phyloP scores from a whole-genome alignment of 371 early-diverging fungal genomes.

The Rhizopus microsporus region DNA sequence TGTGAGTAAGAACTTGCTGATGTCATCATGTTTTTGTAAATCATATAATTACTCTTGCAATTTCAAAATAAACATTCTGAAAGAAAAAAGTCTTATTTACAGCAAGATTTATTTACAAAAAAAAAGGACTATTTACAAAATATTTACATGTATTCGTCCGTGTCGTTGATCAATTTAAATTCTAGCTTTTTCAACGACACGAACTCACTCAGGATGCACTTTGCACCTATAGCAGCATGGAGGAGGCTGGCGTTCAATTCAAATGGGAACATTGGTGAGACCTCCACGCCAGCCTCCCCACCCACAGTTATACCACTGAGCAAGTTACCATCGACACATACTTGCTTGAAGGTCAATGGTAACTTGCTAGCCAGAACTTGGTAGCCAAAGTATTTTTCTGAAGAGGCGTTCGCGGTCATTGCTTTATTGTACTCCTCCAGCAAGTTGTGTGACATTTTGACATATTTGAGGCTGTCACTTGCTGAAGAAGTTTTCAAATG shows the following conservation, averaged over 20 bases:
- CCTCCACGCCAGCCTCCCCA: conserved; percentile 39
- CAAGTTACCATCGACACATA: conserved; percentile 32
- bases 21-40: too few relatives aligned
- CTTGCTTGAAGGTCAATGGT: conserved; percentile 27
- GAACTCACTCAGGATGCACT: conserved; percentile 34
- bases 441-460: conserved; percentile 12
- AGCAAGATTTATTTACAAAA: too few relatives aligned
- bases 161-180: conserved; percentile 26
- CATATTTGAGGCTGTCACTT: conserved; percentile 1
- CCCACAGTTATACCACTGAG: conserved; percentile 38
- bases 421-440: conserved; percentile 32
- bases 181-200: conserved; percentile 20
- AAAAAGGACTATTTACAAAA: too few relatives aligned
- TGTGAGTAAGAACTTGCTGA: too few relatives aligned
- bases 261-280: conserved; percentile 39
- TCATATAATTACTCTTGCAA: too few relatives aligned
- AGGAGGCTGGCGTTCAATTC: conserved; percentile 30
- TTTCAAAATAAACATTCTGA: too few relatives aligned
- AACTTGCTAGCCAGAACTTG: conserved; percentile 19
- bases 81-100: too few relatives aligned
- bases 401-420: conserved; percentile 22
- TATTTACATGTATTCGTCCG: conserved; percentile 36
- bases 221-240: conserved; percentile 47
- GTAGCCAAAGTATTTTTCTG: conserved; percentile 28
- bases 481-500: background rate